Evolutionary conservation across 2,329 filamentous ascomycete genomes (phyloP).

Genomic region (Bisporella sp.): DNA sequence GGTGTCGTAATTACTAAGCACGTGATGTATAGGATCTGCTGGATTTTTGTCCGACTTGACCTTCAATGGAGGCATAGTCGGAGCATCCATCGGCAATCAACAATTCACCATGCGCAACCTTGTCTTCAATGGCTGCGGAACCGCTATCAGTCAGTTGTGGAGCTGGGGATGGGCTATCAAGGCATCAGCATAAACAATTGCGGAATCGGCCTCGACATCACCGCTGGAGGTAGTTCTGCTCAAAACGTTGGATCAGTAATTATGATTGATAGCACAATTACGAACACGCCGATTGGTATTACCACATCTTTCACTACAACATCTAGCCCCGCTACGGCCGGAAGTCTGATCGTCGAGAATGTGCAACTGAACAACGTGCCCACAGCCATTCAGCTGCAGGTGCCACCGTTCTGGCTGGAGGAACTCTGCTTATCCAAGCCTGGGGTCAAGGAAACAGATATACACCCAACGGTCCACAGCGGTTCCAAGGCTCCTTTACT

Average conservation of each 20-base stretch:
- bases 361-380: conserved; percentile 66
- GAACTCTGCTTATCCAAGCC: conserved; percentile 57
- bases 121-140: conserved; percentile 37
- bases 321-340: conserved; percentile 33
- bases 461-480: conserved; percentile 36
- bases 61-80: conserved; percentile 55
- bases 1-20: conserved; percentile 41
- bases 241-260: conserved; percentile 47
- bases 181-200: conserved; percentile 45
- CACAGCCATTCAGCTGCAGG: conserved; percentile 58
- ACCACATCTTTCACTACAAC: conserved; percentile 44
- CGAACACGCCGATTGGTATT: conserved; percentile 42
- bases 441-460: conserved; percentile 78
- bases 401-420: conserved; percentile 54
- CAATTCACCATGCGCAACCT: conserved; percentile 57
- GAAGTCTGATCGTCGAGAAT: conserved; percentile 76
- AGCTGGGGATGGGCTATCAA: conserved; percentile 52
- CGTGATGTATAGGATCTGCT: conserved; percentile 35
- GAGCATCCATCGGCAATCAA: conserved; percentile 56
- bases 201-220: conserved; percentile 43
- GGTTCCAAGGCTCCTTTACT: conserved; percentile 33
- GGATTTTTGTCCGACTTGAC: conserved; percentile 52
- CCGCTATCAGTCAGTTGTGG: conserved; percentile 51
- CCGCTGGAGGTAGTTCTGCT: conserved; percentile 31
- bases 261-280: conserved; percentile 47